Conservation (phyloP, 208 protist genomes). For the Trypanosoma conorhini region DNA sequence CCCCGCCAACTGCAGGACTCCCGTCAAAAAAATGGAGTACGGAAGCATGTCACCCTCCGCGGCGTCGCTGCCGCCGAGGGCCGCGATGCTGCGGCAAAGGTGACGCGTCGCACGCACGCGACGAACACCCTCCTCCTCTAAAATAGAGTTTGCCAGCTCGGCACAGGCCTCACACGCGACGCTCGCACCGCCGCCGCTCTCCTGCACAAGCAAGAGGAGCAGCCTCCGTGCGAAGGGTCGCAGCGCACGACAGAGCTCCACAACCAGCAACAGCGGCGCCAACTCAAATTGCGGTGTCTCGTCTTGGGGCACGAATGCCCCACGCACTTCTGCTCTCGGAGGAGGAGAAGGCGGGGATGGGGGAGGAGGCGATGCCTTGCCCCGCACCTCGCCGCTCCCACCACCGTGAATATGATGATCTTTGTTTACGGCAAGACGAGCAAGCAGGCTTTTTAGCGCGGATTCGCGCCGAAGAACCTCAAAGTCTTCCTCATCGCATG, state of each 20-base stretch:
- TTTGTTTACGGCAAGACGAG: slow-evolving; percentile 7
- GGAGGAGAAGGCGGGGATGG: background rate
- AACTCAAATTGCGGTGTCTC: background rate
- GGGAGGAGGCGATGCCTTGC: background rate
- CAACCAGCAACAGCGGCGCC: slow-evolving; percentile 14
- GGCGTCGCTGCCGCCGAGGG: background rate
- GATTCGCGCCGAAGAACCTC: background rate
- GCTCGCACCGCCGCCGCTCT: slow-evolving; percentile 4
- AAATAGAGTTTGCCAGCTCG: slow-evolving; percentile 60
- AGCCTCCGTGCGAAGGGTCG: slow-evolving; percentile 51
- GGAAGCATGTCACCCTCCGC: background rate
- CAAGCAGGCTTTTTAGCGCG: background rate
- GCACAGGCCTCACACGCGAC: slow-evolving; percentile 41
- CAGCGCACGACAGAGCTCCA: slow-evolving; percentile 51
- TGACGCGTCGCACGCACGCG: slow-evolving; percentile 28
- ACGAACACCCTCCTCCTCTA: slow-evolving; percentile 45
- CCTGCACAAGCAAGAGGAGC: slow-evolving; percentile 45
- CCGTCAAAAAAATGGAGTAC: slow-evolving; percentile 15
- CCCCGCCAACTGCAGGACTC: slow-evolving; percentile 6
- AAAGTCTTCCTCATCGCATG: background rate
- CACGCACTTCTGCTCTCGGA: background rate
- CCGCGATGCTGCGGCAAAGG: slow-evolving; percentile 24
- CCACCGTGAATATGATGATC: background rate
- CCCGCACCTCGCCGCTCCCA: background rate
- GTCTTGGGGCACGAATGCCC: background rate